Evolutionary conservation across 1,284 basidiomycete genomes (phyloP).

Genomic region (Microbotryum violaceum): DNA sequence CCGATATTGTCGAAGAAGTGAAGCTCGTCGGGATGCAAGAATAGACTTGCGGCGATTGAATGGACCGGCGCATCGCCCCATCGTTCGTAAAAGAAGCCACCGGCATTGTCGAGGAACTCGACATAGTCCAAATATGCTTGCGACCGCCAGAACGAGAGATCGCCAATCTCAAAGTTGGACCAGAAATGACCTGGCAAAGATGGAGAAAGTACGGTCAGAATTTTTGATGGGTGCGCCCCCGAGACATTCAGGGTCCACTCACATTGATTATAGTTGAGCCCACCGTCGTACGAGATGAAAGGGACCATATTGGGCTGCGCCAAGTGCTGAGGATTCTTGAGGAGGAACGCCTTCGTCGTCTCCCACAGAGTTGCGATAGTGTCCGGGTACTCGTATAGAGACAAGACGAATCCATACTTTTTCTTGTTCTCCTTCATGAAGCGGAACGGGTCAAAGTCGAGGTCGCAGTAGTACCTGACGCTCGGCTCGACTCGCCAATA

Average conservation of each 20-base stretch:
- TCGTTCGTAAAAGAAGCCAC: constrained; percentile 66
- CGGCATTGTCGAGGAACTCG: constrained; percentile 58
- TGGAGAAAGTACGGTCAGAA: no score
- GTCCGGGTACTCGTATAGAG: constrained; percentile 64
- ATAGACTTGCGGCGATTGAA: constrained; percentile 68
- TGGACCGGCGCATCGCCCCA: constrained; percentile 69
- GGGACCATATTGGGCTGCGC: constrained; percentile 61
- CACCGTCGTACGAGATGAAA: constrained; percentile 64
- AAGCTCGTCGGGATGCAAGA: constrained; percentile 53
- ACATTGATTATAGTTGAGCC: constrained; percentile 65
- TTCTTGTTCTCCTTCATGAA: constrained; percentile 24
- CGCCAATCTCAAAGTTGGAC: constrained; percentile 64
- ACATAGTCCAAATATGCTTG: constrained; percentile 72
- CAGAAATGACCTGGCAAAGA: constrained; percentile 42
- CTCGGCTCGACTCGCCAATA: constrained; percentile 74
- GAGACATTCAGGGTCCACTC: no score
- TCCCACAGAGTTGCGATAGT: constrained; percentile 72
- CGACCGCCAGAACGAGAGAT: constrained; percentile 63
- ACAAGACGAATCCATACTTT: constrained; percentile 43
- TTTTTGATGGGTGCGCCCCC: no score
- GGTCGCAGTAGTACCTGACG: constrained; percentile 34
- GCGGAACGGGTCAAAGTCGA: constrained; percentile 35
- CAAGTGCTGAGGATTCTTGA: constrained; percentile 59
- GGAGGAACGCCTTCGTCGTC: constrained; percentile 51
- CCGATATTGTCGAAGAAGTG: constrained; percentile 35